A percentile compares a stretch with the other conserved stretches of the same genome.
These are phyloP conservation scores for Durio zibethinus DNA, from an alignment of 345 rosid species.

Conservation along the genomic window DNA sequence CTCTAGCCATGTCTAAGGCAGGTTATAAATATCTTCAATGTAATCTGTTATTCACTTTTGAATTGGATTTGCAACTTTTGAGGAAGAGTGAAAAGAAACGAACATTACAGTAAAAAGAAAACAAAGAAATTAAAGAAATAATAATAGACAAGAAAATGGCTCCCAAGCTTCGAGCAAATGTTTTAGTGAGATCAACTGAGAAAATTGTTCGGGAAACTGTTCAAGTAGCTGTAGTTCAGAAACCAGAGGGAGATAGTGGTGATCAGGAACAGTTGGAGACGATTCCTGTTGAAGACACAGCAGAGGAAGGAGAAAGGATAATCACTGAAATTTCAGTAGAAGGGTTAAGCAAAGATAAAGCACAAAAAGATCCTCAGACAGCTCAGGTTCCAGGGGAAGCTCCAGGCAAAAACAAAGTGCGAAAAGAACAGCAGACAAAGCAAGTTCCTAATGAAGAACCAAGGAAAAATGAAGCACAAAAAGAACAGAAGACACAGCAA, in stretches of 20 bases:
- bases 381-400: slow-evolving; percentile 11
- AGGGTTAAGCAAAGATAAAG: neutral
- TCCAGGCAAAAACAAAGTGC: neutral
- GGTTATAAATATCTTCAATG: neutral
- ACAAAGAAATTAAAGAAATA: neutral
- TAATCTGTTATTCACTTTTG: no score
- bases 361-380: neutral
- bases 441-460: neutral
- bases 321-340: neutral
- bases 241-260: neutral
- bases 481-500: neutral
- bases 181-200: neutral
- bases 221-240: slow-evolving; percentile 2
- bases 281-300: slow-evolving; percentile 5
- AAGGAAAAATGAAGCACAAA: neutral
- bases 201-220: slow-evolving; percentile 2
- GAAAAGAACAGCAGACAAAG: neutral
- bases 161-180: slow-evolving; percentile 4
- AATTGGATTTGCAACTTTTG: neutral
- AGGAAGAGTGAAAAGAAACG: neutral
- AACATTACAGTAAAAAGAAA: neutral
- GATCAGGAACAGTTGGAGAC: neutral
- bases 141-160: neutral
- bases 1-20: neutral
- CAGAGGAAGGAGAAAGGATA: neutral